phyloP scores from a whole-genome alignment of 176 grass and related monocot genomes.

The Juncus inflexus region DNA sequence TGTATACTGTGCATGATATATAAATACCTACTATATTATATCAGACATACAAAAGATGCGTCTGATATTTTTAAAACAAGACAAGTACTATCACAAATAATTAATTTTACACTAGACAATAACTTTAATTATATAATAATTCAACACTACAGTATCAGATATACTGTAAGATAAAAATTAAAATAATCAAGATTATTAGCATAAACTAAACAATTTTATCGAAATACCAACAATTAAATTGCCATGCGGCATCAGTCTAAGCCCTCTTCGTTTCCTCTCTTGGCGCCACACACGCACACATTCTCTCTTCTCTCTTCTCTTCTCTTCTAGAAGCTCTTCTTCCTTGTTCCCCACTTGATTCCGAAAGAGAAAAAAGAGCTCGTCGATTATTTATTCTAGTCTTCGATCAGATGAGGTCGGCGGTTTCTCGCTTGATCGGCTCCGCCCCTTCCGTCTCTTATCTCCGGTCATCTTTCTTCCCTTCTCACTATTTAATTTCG shows the following conservation, averaged over 20 bases:
- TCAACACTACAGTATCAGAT: not conserved
- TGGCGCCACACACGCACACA: constrained; percentile 10
- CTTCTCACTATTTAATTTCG: not conserved
- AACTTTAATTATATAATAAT: no score
- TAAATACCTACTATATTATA: no score
- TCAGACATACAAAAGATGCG: no score
- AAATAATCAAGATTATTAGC: no score
- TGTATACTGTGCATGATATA: no score
- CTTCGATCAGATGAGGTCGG: constrained; percentile 45
- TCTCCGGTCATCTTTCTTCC: constrained; percentile 26
- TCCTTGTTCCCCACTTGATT: constrained; percentile 1
- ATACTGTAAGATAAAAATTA: not conserved
- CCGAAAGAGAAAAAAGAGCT: not conserved
- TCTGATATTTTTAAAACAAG: no score
- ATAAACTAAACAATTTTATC: no score
- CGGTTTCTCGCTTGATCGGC: constrained; percentile 44
- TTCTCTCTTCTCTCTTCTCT: constrained; percentile 1
- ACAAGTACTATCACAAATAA: no score
- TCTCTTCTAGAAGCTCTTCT: not conserved
- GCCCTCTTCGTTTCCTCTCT: constrained; percentile 5
- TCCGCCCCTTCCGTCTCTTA: constrained; percentile 32
- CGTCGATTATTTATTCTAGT: not conserved
- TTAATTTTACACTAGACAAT: no score
- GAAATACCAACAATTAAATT: not conserved
- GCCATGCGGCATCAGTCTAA: not conserved